Evolutionary conservation across 2,329 filamentous ascomycete genomes (phyloP), one percentile per base, ranked within the genome.

Genomic region (Cladophialophora carrionii): DNA sequence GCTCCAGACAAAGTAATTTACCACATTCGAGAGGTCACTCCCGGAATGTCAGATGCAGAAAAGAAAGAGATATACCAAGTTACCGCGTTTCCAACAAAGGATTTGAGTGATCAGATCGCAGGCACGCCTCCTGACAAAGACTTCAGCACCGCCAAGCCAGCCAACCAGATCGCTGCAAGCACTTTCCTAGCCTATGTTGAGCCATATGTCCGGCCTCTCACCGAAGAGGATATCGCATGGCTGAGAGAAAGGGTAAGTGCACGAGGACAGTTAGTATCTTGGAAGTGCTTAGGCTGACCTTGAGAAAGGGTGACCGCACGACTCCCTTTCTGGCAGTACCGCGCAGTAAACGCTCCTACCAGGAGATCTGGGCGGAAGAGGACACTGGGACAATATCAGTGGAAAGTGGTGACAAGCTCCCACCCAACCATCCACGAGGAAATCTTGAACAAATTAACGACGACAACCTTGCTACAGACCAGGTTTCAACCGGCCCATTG

Each of bases 101-200:
- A 97, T 73, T 83, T 99, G 8, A 84, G 88, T 64, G 89, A 97
- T 74, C 82, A 95, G 71, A 96, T 96, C 69, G 90, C 94, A 10
- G 95, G 95, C 55, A 88, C 90, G 46, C 90, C 93, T 1, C 94
- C 95, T 1, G 93, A 98, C 77, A 92, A 91, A 76, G 95, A 99
- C 79, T 98, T 97, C 74, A 97, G 91, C 75, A 96, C 87, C 74
- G 90, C 92, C 37, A 99, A 98, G 76, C 92, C 94, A 4, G 88
- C 89, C 22, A 96, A 94, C 73, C 95, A 99, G 80, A 95, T 98
- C 76, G 93, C 90, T 75, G 95, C 95, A 70, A 90, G 87, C 63
- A 96, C 94, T 1, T 99, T 99, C 77, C 89, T 90, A n/a, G 88
- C 90, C 5, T 96, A 95, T 74, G 85, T 96, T 61, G 95, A 99